phyloP scores from a whole-genome alignment of 139 green algal genomes.

The Tetratostichococcus sp. region DNA sequence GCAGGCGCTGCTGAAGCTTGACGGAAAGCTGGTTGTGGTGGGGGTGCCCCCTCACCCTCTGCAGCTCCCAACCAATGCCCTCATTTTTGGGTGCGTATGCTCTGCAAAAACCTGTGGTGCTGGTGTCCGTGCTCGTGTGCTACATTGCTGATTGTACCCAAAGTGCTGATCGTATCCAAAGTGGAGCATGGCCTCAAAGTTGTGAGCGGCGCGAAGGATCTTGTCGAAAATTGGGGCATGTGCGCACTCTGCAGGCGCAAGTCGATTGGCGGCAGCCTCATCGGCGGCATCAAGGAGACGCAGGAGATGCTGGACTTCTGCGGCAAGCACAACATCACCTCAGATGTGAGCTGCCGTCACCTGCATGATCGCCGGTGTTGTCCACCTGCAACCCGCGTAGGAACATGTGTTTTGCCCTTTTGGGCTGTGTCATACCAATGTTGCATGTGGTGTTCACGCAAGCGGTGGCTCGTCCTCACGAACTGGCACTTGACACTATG shows the following conservation, averaged over 20 bases:
- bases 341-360: constrained; percentile 9
- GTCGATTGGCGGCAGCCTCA: constrained; percentile 43
- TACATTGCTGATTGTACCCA: no score
- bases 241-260: background rate
- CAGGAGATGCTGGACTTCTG: constrained; percentile 80
- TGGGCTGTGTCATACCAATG: background rate
- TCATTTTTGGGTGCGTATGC: constrained; percentile 13
- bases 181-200: no score
- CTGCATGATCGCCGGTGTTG: background rate
- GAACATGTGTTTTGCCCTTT: background rate
- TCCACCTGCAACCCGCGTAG: no score
- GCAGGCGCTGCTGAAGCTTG: constrained; percentile 3
- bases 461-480: background rate
- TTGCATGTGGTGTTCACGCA: background rate
- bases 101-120: no score
- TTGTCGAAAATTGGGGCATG: no score
- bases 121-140: no score
- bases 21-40: constrained; percentile 50
- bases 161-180: no score
- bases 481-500: no score
- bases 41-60: constrained; percentile 37
- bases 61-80: background rate
- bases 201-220: background rate
- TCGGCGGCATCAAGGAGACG: constrained; percentile 72
- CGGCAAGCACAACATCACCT: constrained; percentile 54